Base-by-base conservation (phyloP, 2,329 filamentous ascomycete species). In the Colletotrichum cordylinicola region DNA sequence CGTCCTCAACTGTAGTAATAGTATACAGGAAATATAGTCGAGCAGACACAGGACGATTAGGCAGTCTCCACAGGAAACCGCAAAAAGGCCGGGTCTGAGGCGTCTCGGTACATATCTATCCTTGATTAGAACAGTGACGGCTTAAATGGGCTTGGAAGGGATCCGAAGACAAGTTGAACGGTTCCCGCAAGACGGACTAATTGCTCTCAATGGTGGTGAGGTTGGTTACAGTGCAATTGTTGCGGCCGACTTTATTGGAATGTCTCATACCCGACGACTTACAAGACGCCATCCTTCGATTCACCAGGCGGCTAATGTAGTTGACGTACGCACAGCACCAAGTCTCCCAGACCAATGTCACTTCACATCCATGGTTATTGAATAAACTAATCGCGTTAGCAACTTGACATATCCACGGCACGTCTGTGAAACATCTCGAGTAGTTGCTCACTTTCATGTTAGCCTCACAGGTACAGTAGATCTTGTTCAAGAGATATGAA, bases 321-420 rank as follows among this genome's bases (percentile, higher is more conserved):
- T 43, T 48, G 5, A n/a, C n/a, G 1, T 12, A 48, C 2, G 9
- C 0, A 48, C 39, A n/a, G 39, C 39, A 48, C 5, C 18, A n/a
- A n/a, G 1, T 48, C 39, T 12, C 39, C 0, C 39, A 6, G 9
- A 48, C 5, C 2, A n/a, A 48, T n/a, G 4, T 18, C 39, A n/a
- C 39, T 2, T 18, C 39, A n/a, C 39, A 48, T n/a, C 1, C 0
- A 29, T 29, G 29, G 29, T 7, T 5, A 29, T 29, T 43, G 1
- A 6, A 7, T 12, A 4, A n/a, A 18, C 39, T 0, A 7, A 12
- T 43, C 8, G 2, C 39, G 0, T n/a, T 48, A 4, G 39, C 5
- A n/a, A 43, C 18, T n/a, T n/a, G 1, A 43, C n/a, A 0, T 48
- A n/a, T 48, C 39, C 18, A 12, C 18, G 39, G n/a, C 10, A 4